Percentiles rank a stretch among this genome's conserved stretches.
phyloP scores from a whole-genome alignment of 208 protist species.

The Leishmania guyanensis region DNA sequence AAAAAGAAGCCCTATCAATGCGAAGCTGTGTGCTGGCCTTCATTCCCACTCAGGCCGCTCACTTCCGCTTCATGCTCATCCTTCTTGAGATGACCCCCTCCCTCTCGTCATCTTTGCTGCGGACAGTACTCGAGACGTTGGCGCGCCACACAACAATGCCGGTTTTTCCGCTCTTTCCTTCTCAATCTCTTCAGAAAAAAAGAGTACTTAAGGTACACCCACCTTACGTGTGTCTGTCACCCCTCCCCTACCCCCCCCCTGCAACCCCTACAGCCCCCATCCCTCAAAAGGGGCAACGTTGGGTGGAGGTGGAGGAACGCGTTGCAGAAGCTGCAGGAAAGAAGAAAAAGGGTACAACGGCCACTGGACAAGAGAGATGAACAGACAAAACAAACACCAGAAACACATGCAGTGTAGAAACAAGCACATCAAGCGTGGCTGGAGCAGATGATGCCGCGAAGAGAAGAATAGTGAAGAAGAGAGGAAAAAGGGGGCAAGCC shows the following conservation, averaged over 20 bases:
- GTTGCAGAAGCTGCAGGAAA: neutral
- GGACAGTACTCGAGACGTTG: neutral
- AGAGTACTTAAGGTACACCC: neutral
- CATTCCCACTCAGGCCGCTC: neutral
- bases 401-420: neutral
- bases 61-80: neutral
- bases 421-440: neutral
- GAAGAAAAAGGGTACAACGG: neutral
- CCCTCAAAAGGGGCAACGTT: neutral
- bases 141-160: neutral
- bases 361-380: neutral
- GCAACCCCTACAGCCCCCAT: neutral
- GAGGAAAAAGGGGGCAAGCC: neutral
- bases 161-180: neutral
- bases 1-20: neutral
- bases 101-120: neutral
- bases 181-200: neutral
- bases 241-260: no score
- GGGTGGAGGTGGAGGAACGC: neutral
- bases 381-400: neutral
- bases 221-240: slow-evolving; percentile 1
- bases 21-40: neutral
- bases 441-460: slow-evolving; percentile 1
- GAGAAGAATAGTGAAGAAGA: neutral
- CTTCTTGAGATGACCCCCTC: neutral